These are phyloP conservation scores for Elaphomyces granulatus DNA, from an alignment of 495 filamentous ascomycete species.

Conservation along the genomic window DNA sequence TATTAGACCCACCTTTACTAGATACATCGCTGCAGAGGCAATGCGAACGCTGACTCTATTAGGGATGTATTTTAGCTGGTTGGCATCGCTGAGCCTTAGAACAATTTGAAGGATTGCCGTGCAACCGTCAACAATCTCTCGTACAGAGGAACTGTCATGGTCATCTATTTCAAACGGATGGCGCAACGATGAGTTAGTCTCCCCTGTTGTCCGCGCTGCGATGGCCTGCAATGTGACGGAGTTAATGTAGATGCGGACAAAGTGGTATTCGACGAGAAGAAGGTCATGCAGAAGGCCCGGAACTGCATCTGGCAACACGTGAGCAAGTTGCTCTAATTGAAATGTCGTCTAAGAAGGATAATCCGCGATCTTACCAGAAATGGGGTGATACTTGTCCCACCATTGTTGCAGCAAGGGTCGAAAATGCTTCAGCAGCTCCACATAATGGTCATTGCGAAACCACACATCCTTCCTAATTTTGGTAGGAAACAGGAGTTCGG, in stretches of 20 bases:
- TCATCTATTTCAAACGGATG: background rate
- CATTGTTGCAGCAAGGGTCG: slow-evolving; percentile 17
- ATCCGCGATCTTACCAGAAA: background rate
- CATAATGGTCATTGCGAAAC: slow-evolving; percentile 15
- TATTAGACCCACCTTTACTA: background rate
- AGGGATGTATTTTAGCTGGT: background rate
- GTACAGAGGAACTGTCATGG: background rate
- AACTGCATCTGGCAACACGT: background rate
- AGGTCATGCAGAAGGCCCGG: background rate
- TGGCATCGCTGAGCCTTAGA: background rate
- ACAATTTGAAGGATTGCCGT: background rate
- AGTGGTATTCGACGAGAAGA: background rate
- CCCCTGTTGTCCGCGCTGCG: background rate
- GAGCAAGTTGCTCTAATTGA: too few species aligned
- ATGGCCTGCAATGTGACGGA: background rate
- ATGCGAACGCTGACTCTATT: background rate
- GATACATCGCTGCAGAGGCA: background rate
- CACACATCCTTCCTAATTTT: slow-evolving; percentile 9
- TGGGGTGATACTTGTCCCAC: slow-evolving; percentile 4
- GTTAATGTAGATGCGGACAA: background rate
- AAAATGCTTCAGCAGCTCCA: slow-evolving; percentile 8
- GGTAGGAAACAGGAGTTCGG: slow-evolving; percentile 17
- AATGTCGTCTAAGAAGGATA: too few species aligned
- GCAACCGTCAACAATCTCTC: background rate
- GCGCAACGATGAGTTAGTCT: background rate